Evolutionary conservation across 2,329 filamentous ascomycete species (phyloP).

Genomic region (Botrytis cinerea): DNA sequence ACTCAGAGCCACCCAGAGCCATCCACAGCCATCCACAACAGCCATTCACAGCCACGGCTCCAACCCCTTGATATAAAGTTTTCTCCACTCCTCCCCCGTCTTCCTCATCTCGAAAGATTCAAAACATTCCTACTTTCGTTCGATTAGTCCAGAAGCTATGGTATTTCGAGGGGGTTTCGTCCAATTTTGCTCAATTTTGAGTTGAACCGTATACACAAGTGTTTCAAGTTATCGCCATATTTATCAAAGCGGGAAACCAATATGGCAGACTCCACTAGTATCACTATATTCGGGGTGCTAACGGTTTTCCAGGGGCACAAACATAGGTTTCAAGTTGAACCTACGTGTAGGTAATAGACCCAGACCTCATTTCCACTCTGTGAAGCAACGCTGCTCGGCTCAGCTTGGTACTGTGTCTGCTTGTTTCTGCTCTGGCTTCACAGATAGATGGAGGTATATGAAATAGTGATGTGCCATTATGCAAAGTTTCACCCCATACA

Average conservation of each 20-base stretch:
- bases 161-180: neutral
- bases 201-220: neutral
- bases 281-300: neutral
- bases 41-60: neutral
- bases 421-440: neutral
- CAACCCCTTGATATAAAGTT: constrained; percentile 9
- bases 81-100: neutral
- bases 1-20: neutral
- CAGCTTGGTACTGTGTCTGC: neutral
- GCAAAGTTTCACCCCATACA: neutral
- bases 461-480: neutral
- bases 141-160: neutral
- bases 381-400: neutral
- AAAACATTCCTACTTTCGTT: constrained; percentile 1
- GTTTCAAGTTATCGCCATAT: neutral
- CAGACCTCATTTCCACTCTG: constrained; percentile 11
- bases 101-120: neutral
- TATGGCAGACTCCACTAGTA: neutral
- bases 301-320: neutral
- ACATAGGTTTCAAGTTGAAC: neutral
- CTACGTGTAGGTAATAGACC: neutral
- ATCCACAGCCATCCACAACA: neutral
- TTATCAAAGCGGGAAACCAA: neutral
- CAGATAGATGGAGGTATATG: neutral
- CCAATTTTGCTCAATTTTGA: constrained; percentile 1